Evolutionary conservation across 192 early-diverging fungal species (phyloP), one percentile per base, ranked within the genome.

Genomic region (Phycomyces nitens): DNA sequence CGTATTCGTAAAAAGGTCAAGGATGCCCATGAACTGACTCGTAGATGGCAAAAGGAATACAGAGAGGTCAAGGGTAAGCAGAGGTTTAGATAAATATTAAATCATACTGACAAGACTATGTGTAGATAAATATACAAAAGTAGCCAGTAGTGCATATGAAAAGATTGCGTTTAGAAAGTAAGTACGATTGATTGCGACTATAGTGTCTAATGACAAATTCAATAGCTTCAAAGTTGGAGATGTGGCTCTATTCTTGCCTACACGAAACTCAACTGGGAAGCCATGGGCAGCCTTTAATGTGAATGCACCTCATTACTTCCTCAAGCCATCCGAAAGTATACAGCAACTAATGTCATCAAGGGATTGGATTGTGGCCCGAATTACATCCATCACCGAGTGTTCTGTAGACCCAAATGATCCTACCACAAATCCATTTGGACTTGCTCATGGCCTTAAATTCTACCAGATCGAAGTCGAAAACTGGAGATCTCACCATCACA

Each of bases 211-310:
- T 34, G 15, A 11, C 10, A 16, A 58, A 62, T 49, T 27, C 49
- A 16, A 22, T 60, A 79, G 77, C 43, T 85, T 85, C 65, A 85
- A 82, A 64, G 71, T 78, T 8, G 79, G 78, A 3, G 83, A 85
- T 39, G 38, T 85, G 12, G 81, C 81, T 14, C 54, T 85, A 11
- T 85, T 85, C 60, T 42, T 82, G 23, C 83, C 83, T 8, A 85
- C 79, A 23, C 60, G 77, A 21, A 81, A 84, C 41, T 75, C 76
- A 8, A 65, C 77, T 24, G 72, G 75, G 0, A 84, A 84, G 27
- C 76, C 80, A 6, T 84, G 80, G 80, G 83, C 83, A 0, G 81
- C 81, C 1, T 85, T 85, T 67, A 85, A 82, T 40, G 74, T 82
- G 61, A 80, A 79, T 27, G 77, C 76, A 5, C 81, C 80, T 0